Base-by-base conservation (phyloP, 129 eudicot species). In the Chrysanthemum lavandulifolium region DNA sequence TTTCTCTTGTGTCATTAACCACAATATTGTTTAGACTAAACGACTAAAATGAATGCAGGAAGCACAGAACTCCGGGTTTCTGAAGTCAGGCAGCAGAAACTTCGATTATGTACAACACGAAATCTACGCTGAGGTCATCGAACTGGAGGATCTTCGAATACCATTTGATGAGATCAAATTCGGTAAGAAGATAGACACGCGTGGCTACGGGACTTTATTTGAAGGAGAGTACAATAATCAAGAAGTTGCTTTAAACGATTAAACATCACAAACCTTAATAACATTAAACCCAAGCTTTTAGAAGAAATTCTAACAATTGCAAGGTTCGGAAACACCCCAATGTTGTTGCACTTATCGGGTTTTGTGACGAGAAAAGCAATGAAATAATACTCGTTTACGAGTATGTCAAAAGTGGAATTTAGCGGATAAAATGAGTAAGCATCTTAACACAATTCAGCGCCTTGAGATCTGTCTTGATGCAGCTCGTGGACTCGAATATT, bases 391-490 rank as follows among this genome's bases (percentile, higher is more conserved):
- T 78, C 10, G 78, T 78, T 29, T 78, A 78, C 21, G 82, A 78
- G 73, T 57, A 78, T 40, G 68, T 56, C 69, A 27, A 57, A 0
- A 45, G 73, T 18, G 82, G 48, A 72, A 65, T 72, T 68, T 78
- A 33, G 78, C 78, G 14, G 73, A 78, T 72, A 78, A 48, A 25
- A 72, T 78, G 69, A 72, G 78, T 58, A 78, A 72, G 49, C 82
- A 72, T 72, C 82, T 78, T 18, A 78, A 52, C 1, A 47, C 78
- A 3, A 78, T 78, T 68, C 82, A 78, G 7, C 78, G 82, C 31
- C 82, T 72, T 6, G 69, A 72, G 69, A 78, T 78, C 73, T 78
- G 82, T 65, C 78, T 72, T 10, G 82, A 78, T 78, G 82, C 82
- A 27, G 82, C 82, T 65, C 78, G 82, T 18, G 82, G 82, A 56